phyloP scores from a whole-genome alignment of 371 early-diverging fungal species.

The Nematocida minor region DNA sequence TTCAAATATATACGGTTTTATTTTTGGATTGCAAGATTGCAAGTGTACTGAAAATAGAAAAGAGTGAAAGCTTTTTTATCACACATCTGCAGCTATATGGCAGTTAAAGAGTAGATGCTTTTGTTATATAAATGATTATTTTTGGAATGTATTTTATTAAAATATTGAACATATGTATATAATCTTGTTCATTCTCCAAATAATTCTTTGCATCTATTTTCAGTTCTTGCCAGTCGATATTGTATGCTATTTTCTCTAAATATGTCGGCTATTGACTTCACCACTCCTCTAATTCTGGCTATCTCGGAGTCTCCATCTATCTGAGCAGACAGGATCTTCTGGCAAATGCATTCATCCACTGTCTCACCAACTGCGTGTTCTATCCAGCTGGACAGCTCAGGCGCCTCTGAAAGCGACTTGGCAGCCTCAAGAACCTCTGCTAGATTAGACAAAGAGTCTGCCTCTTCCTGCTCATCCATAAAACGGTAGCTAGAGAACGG shows the following conservation, averaged over 20 bases:
- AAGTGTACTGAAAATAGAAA: no score
- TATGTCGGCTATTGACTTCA: neutral
- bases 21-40: no score
- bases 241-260: neutral
- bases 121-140: no score
- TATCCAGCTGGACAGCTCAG: neutral
- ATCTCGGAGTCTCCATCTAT: neutral
- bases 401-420: neutral
- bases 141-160: no score
- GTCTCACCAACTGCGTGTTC: neutral
- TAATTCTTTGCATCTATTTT: neutral
- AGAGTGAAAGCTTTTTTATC: no score
- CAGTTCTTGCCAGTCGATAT: neutral
- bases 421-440: neutral
- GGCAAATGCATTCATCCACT: neutral
- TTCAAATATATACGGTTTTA: no score
- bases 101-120: no score
- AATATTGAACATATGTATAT: no score
- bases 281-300: neutral
- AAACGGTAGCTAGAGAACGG: slow-evolving; percentile 14
- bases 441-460: neutral
- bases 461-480: slow-evolving; percentile 25
- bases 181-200: no score
- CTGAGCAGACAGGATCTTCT: neutral
- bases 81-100: no score